Percentiles rank a stretch among this genome's conserved stretches.
Conservation (phyloP, 306 rosid species). For the Luffa aegyptiaca region DNA sequence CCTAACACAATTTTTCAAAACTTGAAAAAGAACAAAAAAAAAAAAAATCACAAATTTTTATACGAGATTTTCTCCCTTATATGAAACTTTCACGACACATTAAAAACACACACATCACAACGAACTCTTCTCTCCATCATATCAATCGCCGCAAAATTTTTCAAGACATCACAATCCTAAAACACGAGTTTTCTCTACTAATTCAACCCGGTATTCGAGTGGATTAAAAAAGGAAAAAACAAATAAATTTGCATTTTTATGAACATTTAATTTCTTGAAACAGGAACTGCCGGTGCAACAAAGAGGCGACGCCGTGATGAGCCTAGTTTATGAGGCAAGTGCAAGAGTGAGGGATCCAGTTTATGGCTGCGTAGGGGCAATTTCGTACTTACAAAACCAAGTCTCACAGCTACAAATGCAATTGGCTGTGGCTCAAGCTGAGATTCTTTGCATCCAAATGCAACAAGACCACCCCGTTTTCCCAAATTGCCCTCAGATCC, state of each 20-base stretch:
- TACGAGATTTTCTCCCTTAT: too few relatives aligned
- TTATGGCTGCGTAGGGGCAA: slow-evolving; percentile 84
- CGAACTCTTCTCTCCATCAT: too few relatives aligned
- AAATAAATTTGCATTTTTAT: background rate
- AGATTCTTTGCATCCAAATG: slow-evolving; percentile 81
- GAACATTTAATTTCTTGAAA: background rate
- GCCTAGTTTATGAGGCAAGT: slow-evolving; percentile 86
- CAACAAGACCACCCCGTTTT: slow-evolving; percentile 35
- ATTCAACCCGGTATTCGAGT: background rate
- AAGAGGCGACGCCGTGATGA: slow-evolving; percentile 90
- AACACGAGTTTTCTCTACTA: background rate
- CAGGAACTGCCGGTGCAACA: slow-evolving; percentile 72
- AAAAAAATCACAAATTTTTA: too few relatives aligned
- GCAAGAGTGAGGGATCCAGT: slow-evolving; percentile 91
- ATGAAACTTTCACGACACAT: too few relatives aligned
- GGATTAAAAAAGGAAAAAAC: background rate
- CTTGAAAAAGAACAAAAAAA: too few relatives aligned
- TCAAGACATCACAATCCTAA: too few relatives aligned
- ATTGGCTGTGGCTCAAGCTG: slow-evolving; percentile 84
- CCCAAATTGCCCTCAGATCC: slow-evolving; percentile 11
- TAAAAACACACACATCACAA: too few relatives aligned
- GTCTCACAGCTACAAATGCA: slow-evolving; percentile 91
- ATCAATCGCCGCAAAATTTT: too few relatives aligned
- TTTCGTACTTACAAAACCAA: slow-evolving; percentile 67
- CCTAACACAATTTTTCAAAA: too few relatives aligned